Evolutionary conservation across 148 eudicot genomes (phyloP), one percentile per base, ranked within the genome.

Genomic region (Beta vulgaris): DNA sequence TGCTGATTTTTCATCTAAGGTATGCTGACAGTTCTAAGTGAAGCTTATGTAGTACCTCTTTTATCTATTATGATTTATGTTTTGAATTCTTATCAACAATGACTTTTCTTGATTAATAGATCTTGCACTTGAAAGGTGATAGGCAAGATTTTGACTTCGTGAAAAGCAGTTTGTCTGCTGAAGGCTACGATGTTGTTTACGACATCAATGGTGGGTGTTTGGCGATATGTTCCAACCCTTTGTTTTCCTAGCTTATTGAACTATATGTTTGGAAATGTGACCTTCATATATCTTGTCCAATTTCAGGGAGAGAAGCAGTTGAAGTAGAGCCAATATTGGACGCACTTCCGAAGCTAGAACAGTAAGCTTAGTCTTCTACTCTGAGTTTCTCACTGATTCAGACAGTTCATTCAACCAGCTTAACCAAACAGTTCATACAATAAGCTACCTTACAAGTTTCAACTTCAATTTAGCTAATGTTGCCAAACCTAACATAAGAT

Each of bases 81-180:
- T 21, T 0, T 73, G 29, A n/a, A n/a, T n/a, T n/a, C n/a, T n/a
- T n/a, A 68, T 8, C 54, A 15, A 16, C 53, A 32, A 64, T 55
- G 25, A 36, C 42, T 35, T 75, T 10, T 8, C 44, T 4, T 64
- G 39, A 14, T 73, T 23, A 55, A 15, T 64, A 94, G 97, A 90
- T 94, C 53, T 80, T 85, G 79, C 98, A 94, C 83, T 82, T 94
- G 90, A 94, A 94, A 88, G 98, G 98, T 79, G 98, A 94, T 69
- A 86, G 97, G 57, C 85, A 88, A 83, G 98, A 94, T 76, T 90
- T 78, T 61, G 92, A 94, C 13, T 91, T 90, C 35, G 98, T 94
- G 26, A 91, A 85, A 73, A 80, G 84, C 68, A 91, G 96, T 73
- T 87, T 94, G n/a, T 70, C 93, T 31, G 96, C 97, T 23, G 89